Evolutionary conservation across 768 basidiomycete species (phyloP).

Genomic region (Phlebiopsis flavidoalba): DNA sequence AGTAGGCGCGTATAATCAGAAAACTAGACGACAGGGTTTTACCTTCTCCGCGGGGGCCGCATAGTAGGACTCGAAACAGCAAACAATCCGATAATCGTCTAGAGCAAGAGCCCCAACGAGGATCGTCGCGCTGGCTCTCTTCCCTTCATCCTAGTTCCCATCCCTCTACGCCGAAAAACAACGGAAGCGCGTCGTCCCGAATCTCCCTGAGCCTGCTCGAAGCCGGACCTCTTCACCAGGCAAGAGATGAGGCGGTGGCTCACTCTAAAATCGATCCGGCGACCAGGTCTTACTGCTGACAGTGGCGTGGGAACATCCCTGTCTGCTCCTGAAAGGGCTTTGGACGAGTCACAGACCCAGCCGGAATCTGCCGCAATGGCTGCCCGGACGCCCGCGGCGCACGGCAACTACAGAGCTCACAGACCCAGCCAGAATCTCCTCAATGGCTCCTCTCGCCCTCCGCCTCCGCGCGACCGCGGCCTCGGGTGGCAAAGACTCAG

Average conservation of each 20-base stretch:
- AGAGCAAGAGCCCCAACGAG: not conserved
- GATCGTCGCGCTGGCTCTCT: not conserved
- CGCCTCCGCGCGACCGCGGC: not conserved
- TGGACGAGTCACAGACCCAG: conserved; percentile 1
- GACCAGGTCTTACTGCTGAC: not conserved
- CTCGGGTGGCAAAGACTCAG: not conserved
- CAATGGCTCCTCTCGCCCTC: not conserved
- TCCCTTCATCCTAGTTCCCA: not conserved
- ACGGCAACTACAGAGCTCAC: not conserved
- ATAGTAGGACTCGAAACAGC: not conserved
- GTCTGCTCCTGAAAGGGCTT: not conserved
- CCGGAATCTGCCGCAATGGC: not conserved
- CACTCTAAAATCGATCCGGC: not conserved
- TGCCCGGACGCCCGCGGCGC: not conserved
- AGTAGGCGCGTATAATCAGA: not conserved
- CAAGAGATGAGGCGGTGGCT: not conserved
- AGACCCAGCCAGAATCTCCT: conserved; percentile 5
- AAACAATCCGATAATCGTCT: not conserved
- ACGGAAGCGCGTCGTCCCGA: not conserved
- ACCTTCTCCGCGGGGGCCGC: too few relatives aligned
- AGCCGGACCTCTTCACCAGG: not conserved
- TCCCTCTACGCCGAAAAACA: not conserved
- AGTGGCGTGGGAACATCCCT: not conserved
- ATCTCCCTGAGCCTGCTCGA: not conserved
- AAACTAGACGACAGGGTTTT: not conserved